phyloP scores from a whole-genome alignment of 2,329 filamentous ascomycete species.

The Nannizzia gypsea region DNA sequence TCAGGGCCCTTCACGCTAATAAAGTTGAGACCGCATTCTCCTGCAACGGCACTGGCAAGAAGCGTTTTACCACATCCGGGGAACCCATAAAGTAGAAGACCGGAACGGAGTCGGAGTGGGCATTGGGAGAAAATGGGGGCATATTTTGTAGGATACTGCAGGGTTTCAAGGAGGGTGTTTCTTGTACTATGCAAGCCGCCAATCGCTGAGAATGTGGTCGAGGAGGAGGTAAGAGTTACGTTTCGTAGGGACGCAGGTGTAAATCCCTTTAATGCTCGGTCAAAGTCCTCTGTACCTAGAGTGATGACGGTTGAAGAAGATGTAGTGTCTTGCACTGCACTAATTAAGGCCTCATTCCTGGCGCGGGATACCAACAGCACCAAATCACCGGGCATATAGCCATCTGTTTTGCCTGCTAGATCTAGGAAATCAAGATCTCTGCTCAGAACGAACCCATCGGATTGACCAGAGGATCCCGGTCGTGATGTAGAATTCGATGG shows the following conservation, averaged over 20 bases:
- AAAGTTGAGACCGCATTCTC: constrained; percentile 95
- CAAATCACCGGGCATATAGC: constrained; percentile 94
- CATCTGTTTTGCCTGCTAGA: constrained; percentile 84
- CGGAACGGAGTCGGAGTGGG: constrained; percentile 84
- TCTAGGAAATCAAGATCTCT: constrained; percentile 78
- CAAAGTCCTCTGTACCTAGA: constrained; percentile 65
- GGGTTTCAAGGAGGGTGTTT: constrained; percentile 81
- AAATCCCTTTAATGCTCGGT: constrained; percentile 75
- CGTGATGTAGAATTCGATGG: constrained; percentile 49
- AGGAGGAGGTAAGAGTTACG: constrained; percentile 84
- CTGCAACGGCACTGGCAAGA: constrained; percentile 89
- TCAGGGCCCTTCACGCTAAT: constrained; percentile 97
- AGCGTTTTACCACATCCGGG: constrained; percentile 95
- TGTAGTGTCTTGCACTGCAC: constrained; percentile 51
- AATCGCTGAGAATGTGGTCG: constrained; percentile 83
- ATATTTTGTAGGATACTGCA: constrained; percentile 96
- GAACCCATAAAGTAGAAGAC: constrained; percentile 84
- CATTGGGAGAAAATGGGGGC: constrained; percentile 96
- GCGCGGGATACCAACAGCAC: constrained; percentile 75
- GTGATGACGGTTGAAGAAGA: constrained; percentile 46
- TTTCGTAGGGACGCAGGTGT: constrained; percentile 90
- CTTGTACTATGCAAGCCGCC: constrained; percentile 79
- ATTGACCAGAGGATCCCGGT: constrained; percentile 31
- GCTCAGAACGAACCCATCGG: constrained; percentile 60
- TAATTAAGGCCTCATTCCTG: constrained; percentile 83